A percentile compares a stretch with the other conserved stretches of the same genome.
phyloP scores from a whole-genome alignment of 495 filamentous ascomycete species.

The Cercophora sp. region DNA sequence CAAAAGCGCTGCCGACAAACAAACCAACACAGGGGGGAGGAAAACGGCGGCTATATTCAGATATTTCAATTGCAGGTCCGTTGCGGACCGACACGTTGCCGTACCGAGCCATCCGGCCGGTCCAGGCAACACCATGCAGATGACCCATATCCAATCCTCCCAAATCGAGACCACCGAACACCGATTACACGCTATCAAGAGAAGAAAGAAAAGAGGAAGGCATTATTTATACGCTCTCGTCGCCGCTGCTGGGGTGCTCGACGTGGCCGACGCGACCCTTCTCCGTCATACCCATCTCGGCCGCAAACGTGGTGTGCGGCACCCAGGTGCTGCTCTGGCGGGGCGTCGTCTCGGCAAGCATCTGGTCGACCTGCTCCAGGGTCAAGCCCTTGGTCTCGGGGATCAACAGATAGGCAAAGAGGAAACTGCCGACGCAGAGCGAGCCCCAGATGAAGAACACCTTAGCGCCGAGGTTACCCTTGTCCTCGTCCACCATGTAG shows the following conservation, averaged over 20 bases:
- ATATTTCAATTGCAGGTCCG: too few relatives aligned
- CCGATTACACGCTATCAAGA: too few relatives aligned
- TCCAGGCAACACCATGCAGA: too few relatives aligned
- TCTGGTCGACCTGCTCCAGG: slow-evolving; percentile 83
- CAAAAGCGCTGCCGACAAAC: too few relatives aligned
- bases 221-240: slow-evolving; percentile 10
- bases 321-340: slow-evolving; percentile 65
- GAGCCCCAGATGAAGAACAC: slow-evolving; percentile 78
- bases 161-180: too few relatives aligned
- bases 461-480: slow-evolving; percentile 65
- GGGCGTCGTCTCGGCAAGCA: slow-evolving; percentile 75
- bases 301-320: slow-evolving; percentile 65
- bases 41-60: too few relatives aligned
- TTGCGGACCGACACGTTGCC: too few relatives aligned
- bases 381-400: slow-evolving; percentile 86
- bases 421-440: slow-evolving; percentile 58
- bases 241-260: slow-evolving; percentile 16
- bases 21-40: too few relatives aligned
- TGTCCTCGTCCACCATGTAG: slow-evolving; percentile 68
- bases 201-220: not conserved
- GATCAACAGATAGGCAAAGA: slow-evolving; percentile 74
- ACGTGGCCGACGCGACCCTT: slow-evolving; percentile 19
- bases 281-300: slow-evolving; percentile 22
- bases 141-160: not conserved
- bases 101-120: too few relatives aligned